Base-by-base conservation (phyloP, 441 rosid species). In the Populus hybrid region DNA sequence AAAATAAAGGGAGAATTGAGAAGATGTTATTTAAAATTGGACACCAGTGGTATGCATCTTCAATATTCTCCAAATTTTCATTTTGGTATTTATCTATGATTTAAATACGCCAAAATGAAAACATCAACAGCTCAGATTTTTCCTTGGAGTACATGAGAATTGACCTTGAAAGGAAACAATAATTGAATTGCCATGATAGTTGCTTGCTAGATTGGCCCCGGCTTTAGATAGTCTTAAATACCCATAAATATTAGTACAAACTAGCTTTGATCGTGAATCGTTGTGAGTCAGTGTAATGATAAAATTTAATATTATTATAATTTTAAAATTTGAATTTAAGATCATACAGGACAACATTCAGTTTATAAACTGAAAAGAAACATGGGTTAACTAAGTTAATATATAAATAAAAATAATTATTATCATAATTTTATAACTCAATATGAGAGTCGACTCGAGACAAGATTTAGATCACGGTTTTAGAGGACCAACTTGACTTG, bases 361-460 rank as follows among this genome's bases (percentile, higher is more conserved):
- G 24, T 24, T 24, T 24, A 24, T 24, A 24, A 24, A 24, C 1
- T 24, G 24, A 24, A 24, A 24, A 24, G 24, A 24, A 24, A 0
- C 11, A 38, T 0, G 0, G 0, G 0, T 38, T 38, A 38, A 38
- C 0, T 38, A 0, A 38, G 12, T 9, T 0, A 38, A 38, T 0
- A 38, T 38, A 38, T 38, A 9, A 38, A 38, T 38, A 38, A 38
- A 38, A 38, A 0, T 38, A 0, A 38, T 38, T 38, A 38, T 38
- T 38, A 38, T 38, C 4, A 30, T 30, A 30, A 30, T 30, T 30
- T 30, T 30, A 30, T 0, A 30, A 30, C 0, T 30, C 32, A 2
- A 8, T 3, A 0, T 38, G 42, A 38, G 0, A 38, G 3, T 38
- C 0, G 3, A 38, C 11, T 38, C 0, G 0, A 38, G 42, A 8